Evolutionary conservation across 129 eudicot genomes (phyloP), one percentile per base, ranked within the genome.

Genomic region (Flaveria bidentis): DNA sequence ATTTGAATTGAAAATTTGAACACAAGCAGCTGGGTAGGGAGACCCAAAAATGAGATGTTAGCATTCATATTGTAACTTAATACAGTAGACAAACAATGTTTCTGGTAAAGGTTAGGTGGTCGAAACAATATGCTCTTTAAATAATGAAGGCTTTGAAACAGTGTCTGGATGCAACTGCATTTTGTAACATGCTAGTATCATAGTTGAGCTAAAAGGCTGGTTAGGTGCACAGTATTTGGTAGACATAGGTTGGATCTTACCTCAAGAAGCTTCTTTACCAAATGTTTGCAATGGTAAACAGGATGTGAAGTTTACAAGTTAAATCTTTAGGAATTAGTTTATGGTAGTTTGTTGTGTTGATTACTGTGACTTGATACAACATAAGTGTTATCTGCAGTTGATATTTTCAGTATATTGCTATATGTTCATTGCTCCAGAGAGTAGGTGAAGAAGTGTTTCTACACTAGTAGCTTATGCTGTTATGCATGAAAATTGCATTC

Each of bases 371-470:
- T 11, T 39, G 76, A 30, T 33, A 22, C 28, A 33, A 22, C 46
- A 30, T 10, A 36, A 53, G 65, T 72, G 30, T 17, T 52, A 10
- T 72, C 20, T 72, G 65, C 17, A 53, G 20, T 33, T 70, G 61
- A 46, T 50, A 16, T 2, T 16, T 70, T 13, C 14, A 46, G 10
- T 28, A 16, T 55, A 16, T 30, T 23, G 41, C 41, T 26, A 12
- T 61, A 5, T 26, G 64, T 5, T 57, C 11, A 7, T 14, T 57
- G 14, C 30, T 13, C 50, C 9, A 44, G 10, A 44, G 47, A 6
- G 47, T 44, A 6, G 9, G 47, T 10, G 12, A 6, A 44, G 12
- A 44, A 1, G 5, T 44, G 47, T 44, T 44, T 6, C 12, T 44
- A 10, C 12, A 44, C 47, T 30, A 44, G 0, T 8, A 10, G 12